phyloP scores from a whole-genome alignment of 1,139 yeast genomes.

The Kurtzmaniella quercitrusa region DNA sequence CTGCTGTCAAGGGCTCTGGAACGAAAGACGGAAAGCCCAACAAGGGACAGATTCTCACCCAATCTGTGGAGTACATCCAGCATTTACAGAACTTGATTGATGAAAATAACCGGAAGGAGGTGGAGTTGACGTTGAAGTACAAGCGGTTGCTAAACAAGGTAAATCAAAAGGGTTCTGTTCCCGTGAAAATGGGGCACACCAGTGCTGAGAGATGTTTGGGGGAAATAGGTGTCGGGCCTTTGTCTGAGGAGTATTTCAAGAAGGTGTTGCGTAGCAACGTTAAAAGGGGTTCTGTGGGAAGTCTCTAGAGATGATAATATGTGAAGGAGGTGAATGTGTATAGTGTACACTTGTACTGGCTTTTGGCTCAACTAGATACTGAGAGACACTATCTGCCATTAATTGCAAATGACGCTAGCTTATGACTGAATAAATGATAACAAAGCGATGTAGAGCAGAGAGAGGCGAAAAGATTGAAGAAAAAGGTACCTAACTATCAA shows the following conservation, averaged over 20 bases:
- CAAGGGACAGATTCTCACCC: constrained; percentile 83
- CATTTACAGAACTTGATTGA: constrained; percentile 73
- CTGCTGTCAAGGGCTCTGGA: constrained; percentile 50
- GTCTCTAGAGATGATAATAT: background rate
- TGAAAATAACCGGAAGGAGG: constrained; percentile 70
- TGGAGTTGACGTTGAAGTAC: constrained; percentile 62
- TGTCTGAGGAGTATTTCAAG: constrained; percentile 49
- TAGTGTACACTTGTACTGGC: no score
- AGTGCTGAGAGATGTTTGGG: constrained; percentile 80
- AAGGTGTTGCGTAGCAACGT: constrained; percentile 32
- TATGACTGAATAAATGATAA: no score
- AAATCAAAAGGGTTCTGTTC: constrained; percentile 21
- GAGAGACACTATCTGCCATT: no score
- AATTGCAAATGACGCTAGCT: no score
- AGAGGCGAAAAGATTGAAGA: no score
- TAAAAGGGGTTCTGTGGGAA: constrained; percentile 7
- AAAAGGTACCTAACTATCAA: no score
- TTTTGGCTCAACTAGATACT: no score
- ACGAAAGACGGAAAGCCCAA: constrained; percentile 89
- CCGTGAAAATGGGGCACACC: constrained; percentile 57
- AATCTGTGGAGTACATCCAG: constrained; percentile 80
- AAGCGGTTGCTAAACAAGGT: constrained; percentile 46
- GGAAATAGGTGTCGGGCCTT: constrained; percentile 77
- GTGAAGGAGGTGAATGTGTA: no score
- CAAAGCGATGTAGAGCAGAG: no score